Evolutionary conservation across 306 rosid species (phyloP).

Genomic region (Prunus campanulata): DNA sequence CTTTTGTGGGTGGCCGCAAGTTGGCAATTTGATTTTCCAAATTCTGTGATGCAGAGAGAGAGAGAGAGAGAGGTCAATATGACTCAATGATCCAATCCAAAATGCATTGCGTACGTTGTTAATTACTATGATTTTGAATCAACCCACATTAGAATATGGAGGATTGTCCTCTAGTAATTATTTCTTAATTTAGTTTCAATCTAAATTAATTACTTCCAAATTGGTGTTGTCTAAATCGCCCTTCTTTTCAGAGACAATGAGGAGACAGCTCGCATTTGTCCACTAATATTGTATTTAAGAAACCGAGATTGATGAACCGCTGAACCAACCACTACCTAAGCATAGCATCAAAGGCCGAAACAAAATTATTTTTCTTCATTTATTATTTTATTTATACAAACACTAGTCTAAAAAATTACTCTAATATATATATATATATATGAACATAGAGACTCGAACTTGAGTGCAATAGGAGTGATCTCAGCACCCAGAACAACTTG

Average conservation of each 20-base stretch:
- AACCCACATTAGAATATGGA: not conserved
- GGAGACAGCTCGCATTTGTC: not conserved
- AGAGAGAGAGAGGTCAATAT: too few species aligned
- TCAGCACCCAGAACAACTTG: too few species aligned
- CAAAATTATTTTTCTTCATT: too few species aligned
- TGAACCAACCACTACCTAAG: not conserved
- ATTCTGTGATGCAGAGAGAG: not conserved
- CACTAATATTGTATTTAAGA: not conserved
- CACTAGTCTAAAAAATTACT: too few species aligned
- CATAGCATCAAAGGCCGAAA: not conserved
- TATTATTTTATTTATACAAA: too few species aligned
- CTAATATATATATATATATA: too few species aligned
- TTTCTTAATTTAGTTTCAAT: not conserved
- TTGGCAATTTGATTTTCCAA: not conserved
- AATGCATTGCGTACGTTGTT: not conserved
- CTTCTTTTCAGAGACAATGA: not conserved
- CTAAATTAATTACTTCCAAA: not conserved
- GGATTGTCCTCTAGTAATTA: not conserved
- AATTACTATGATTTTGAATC: not conserved
- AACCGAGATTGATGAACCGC: slow-evolving; percentile 7
- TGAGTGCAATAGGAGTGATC: too few species aligned
- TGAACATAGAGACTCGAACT: fast-evolving
- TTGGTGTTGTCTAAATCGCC: not conserved
- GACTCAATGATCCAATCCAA: too few species aligned
- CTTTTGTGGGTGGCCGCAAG: not conserved